Base-by-base conservation (phyloP, 164 flowering plant genomes). In the Magnolia sinica region DNA sequence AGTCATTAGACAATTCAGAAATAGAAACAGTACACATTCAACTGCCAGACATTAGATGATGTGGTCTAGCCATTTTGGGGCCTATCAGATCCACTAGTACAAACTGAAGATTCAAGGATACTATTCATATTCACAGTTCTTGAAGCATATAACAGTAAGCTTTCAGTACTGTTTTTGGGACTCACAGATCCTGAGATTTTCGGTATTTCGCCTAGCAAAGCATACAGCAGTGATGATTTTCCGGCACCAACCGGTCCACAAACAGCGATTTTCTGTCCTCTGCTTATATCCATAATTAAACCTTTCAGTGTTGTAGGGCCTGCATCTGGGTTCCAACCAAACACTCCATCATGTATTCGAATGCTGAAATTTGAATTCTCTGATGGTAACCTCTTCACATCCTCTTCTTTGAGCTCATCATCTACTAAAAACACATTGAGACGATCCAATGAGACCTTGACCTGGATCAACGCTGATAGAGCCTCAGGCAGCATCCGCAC, bases 221-320 rank as follows among this genome's bases (percentile, higher is more conserved):
- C 93, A 78, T 74, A 77, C 27, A 95, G 68, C 1, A 95, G 84
- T 3, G 98, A 89, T 22, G 99, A 95, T 77, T 95, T 95, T 29
- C 99, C 98, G 1, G 95, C 86, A 23, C 99, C 99, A 78, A 95
- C 99, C 4, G 92, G 88, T 2, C 99, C 99, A 74, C 97, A 92
- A 55, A 95, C 79, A 20, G 99, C 99, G 75, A 91, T 51, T 78
- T 91, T 92, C 78, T 95, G 82, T n/a, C 92, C 91, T 59, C 31
- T 11, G 73, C 58, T 84, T 11, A 86, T 85, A 11, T 86, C 85
- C 52, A 95, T 76, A 74, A 84, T 74, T 20, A 93, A 51, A 20
- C 80, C 79, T 76, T 51, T 79, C 27, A 93, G 71, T 27, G 93
- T 87, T 49, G 80, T 83, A 49, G 52, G 24, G 1, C 68, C 22